These are phyloP conservation scores for Rhynchosporium secalis DNA, from an alignment of 2,329 filamentous ascomycete species.

Conservation along the genomic window DNA sequence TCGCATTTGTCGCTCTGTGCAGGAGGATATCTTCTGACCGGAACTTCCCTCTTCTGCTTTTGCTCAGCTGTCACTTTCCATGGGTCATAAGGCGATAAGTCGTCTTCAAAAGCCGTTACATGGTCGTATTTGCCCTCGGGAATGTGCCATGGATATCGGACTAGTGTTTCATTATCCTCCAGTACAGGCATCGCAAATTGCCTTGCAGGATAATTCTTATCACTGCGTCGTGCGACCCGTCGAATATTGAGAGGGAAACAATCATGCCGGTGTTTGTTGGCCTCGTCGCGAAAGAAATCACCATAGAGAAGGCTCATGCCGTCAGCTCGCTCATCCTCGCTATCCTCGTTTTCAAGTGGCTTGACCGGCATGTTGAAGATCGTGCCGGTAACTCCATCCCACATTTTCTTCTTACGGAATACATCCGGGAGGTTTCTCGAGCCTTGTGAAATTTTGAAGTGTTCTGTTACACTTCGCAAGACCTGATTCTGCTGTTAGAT, in stretches of 20 bases:
- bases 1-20: constrained; percentile 2
- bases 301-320: constrained; percentile 19
- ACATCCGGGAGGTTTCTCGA: background rate
- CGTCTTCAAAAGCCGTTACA: constrained; percentile 14
- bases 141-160: constrained; percentile 21
- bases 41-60: constrained; percentile 25
- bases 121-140: constrained; percentile 10
- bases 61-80: constrained; percentile 34
- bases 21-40: constrained; percentile 29
- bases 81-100: constrained; percentile 28
- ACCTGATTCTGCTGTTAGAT: constrained; percentile 17
- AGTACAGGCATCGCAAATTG: background rate
- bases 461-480: constrained; percentile 27
- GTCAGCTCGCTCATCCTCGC: constrained; percentile 12
- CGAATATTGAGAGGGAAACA: constrained; percentile 37
- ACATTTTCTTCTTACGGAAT: constrained; percentile 29
- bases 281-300: constrained; percentile 14
- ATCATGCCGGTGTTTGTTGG: constrained; percentile 9
- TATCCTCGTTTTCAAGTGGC: constrained; percentile 11
- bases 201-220: background rate
- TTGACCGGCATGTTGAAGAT: constrained; percentile 36
- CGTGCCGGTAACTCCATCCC: constrained; percentile 36
- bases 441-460: constrained; percentile 15
- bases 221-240: constrained; percentile 20
- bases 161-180: constrained; percentile 5